Conservation (phyloP, 495 filamentous ascomycete species). For the Penicillium alfredii region DNA sequence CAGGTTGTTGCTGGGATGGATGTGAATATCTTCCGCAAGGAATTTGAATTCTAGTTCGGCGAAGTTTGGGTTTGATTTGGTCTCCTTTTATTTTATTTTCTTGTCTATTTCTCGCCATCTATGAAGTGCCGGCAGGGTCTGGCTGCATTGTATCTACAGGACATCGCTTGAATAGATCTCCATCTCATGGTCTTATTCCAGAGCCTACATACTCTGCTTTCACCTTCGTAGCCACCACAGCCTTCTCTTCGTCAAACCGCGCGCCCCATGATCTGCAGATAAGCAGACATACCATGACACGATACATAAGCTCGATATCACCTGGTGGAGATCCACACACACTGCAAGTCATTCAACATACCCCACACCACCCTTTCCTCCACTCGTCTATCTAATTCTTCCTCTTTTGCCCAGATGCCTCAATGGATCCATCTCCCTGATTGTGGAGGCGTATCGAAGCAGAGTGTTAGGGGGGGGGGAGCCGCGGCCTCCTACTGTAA, state of each 20-base stretch:
- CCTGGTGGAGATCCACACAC: conserved; percentile 18
- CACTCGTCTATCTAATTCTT: too few relatives aligned
- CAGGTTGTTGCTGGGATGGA: conserved; percentile 84
- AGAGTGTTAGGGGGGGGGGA: too few relatives aligned
- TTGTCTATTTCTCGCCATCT: conserved; percentile 1
- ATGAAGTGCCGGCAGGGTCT: not conserved
- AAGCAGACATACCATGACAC: conserved; percentile 47
- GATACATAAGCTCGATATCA: conserved; percentile 39
- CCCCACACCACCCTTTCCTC: too few relatives aligned
- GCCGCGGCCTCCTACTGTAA: too few relatives aligned
- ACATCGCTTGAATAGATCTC: too few relatives aligned
- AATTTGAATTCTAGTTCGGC: conserved; percentile 62
- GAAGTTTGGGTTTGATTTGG: not conserved
- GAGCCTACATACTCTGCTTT: too few relatives aligned
- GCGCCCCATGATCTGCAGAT: conserved; percentile 50
- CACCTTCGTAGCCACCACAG: conserved; percentile 37
- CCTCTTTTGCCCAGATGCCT: too few relatives aligned
- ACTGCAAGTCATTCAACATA: too few relatives aligned
- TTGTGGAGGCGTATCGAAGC: too few relatives aligned
- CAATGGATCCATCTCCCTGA: too few relatives aligned
- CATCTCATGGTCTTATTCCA: too few relatives aligned
- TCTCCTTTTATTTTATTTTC: conserved; percentile 2
- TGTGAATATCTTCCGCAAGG: conserved; percentile 77
- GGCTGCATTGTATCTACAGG: conserved; percentile 1
- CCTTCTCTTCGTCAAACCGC: conserved; percentile 41